Conservation (phyloP, 1,284 basidiomycete genomes). For the Mycena sp. region DNA sequence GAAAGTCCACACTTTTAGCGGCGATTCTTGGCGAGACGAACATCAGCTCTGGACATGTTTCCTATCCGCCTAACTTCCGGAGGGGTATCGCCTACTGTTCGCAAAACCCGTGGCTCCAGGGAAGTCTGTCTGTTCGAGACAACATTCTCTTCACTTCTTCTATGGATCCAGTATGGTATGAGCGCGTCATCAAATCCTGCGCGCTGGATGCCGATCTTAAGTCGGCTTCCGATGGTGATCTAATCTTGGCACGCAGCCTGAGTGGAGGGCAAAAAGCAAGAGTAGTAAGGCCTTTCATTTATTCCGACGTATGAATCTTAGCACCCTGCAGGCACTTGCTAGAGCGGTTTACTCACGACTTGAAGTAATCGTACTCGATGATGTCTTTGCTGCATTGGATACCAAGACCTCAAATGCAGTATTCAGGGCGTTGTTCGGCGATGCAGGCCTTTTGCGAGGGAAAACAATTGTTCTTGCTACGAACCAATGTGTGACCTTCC, state of each 20-base stretch:
- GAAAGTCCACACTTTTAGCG: constrained; percentile 10
- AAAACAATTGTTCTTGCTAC: constrained; percentile 12
- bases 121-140: constrained; percentile 8
- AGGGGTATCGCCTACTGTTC: constrained; percentile 16
- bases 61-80: not conserved
- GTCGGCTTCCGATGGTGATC: not conserved
- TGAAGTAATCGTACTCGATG: constrained; percentile 2
- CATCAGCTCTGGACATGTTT: constrained; percentile 1
- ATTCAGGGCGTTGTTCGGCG: constrained; percentile 3
- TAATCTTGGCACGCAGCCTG: not conserved
- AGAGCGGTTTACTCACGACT: constrained; percentile 13
- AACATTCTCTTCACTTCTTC: constrained; percentile 4
- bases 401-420: constrained; percentile 3
- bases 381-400: constrained; percentile 15
- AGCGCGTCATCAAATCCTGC: not conserved
- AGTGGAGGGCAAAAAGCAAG: constrained; percentile 17
- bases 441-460: not conserved
- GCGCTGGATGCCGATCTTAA: constrained; percentile 10
- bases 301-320: not conserved
- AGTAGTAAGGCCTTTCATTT: not conserved
- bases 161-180: constrained; percentile 13
- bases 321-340: constrained; percentile 7
- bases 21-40: constrained; percentile 11
- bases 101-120: constrained; percentile 13
- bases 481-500: constrained; percentile 13